Evolutionary conservation across 176 grass and related monocot species (phyloP).

Genomic region (Urochloa ruziziensis): DNA sequence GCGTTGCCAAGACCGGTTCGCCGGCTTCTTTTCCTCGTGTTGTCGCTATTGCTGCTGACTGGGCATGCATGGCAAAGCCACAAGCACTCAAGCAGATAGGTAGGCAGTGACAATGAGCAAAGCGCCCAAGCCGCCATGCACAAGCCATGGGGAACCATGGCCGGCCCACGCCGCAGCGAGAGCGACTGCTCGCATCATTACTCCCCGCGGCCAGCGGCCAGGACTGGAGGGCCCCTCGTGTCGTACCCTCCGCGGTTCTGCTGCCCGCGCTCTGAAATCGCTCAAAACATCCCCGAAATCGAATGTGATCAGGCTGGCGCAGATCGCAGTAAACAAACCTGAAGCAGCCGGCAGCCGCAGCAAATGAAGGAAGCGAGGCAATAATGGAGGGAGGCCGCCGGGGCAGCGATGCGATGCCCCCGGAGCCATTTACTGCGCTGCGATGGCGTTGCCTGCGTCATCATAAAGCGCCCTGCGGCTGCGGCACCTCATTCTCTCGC

Average conservation of each 20-base stretch:
- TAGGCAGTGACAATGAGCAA: too few species aligned
- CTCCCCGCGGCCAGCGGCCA: background rate
- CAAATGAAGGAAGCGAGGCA: background rate
- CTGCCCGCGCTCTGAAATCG: too few species aligned
- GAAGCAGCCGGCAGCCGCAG: background rate
- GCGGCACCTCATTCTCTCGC: constrained; percentile 4
- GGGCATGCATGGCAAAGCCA: background rate
- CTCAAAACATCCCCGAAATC: background rate
- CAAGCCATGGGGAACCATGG: background rate
- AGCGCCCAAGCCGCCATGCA: too few species aligned
- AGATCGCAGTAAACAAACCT: background rate
- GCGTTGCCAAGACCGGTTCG: too few species aligned
- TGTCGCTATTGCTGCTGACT: constrained; percentile 15
- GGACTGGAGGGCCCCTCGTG: too few species aligned
- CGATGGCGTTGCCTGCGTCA: background rate
- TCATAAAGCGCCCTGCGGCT: background rate
- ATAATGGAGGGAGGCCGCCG: constrained; percentile 29
- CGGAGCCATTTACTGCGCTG: background rate
- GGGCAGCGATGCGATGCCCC: background rate
- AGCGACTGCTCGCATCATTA: background rate
- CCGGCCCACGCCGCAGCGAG: background rate
- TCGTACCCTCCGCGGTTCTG: too few species aligned
- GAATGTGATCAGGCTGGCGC: background rate
- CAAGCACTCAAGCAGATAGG: too few species aligned
- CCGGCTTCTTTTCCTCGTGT: too few species aligned